Conservation (phyloP, 2,329 filamentous ascomycete genomes). For the Emydomyces testavorans region DNA sequence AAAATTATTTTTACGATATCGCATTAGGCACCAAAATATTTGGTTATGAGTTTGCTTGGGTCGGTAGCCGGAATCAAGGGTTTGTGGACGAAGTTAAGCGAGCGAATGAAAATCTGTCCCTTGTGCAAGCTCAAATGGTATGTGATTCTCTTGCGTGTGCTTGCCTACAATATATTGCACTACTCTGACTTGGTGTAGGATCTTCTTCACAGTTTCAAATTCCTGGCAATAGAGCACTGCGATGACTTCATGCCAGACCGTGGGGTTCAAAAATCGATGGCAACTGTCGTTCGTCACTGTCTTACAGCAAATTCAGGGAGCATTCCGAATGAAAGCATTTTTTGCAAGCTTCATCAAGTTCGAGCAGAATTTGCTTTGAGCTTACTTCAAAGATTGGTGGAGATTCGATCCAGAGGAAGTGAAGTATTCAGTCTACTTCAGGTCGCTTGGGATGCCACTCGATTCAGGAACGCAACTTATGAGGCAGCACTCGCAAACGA, state of each 20-base stretch:
- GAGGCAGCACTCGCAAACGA: constrained; percentile 47
- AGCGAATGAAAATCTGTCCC: constrained; percentile 80
- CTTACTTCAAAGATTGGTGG: constrained; percentile 66
- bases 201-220: constrained; percentile 81
- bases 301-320: constrained; percentile 63
- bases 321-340: constrained; percentile 67
- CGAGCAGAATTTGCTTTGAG: constrained; percentile 72
- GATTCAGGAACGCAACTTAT: constrained; percentile 45
- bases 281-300: constrained; percentile 64
- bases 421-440: constrained; percentile 46
- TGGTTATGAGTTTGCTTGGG: constrained; percentile 66
- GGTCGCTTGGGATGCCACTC: constrained; percentile 51
- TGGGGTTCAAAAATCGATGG: constrained; percentile 55
- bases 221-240: constrained; percentile 72
- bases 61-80: constrained; percentile 53
- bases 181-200: constrained; percentile 38
- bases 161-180: constrained; percentile 21
- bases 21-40: constrained; percentile 65
- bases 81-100: constrained; percentile 72
- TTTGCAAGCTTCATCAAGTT: constrained; percentile 61
- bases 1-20: constrained; percentile 74
- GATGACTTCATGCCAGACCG: constrained; percentile 45
- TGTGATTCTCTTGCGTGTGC: constrained; percentile 24
- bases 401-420: constrained; percentile 38
- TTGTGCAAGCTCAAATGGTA: constrained; percentile 85